Evolutionary conservation across 2,329 filamentous ascomycete species (phyloP).

Genomic region (Sclerotiophoma versabilis): DNA sequence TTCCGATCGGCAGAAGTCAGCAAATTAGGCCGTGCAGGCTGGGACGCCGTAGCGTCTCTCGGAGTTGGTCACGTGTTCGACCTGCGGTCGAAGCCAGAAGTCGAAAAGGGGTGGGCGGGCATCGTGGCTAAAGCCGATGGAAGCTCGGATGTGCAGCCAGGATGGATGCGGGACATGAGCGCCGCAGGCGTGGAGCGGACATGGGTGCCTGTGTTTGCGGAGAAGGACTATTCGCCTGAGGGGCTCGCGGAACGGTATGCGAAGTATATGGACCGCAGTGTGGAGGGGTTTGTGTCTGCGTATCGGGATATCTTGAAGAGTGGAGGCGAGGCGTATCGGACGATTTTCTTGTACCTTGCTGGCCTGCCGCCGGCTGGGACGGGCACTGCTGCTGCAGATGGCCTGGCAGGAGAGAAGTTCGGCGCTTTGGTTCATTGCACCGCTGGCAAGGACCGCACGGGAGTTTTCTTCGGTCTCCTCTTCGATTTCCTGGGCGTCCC

Average conservation of each 20-base stretch:
- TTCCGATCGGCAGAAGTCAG: slow-evolving; percentile 73
- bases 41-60: slow-evolving; percentile 50
- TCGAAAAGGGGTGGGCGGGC: slow-evolving; percentile 52
- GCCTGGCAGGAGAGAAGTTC: slow-evolving; percentile 29
- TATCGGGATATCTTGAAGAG: slow-evolving; percentile 67
- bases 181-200: slow-evolving; percentile 57
- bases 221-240: slow-evolving; percentile 68
- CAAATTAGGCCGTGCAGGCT: slow-evolving; percentile 29
- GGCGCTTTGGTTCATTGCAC: slow-evolving; percentile 76
- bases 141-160: slow-evolving; percentile 42
- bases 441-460: slow-evolving; percentile 79
- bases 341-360: slow-evolving; percentile 67
- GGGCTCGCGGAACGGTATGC: slow-evolving; percentile 66
- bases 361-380: slow-evolving; percentile 12
- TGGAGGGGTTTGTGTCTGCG: slow-evolving; percentile 67
- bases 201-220: slow-evolving; percentile 70
- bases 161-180: slow-evolving; percentile 34
- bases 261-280: slow-evolving; percentile 64
- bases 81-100: slow-evolving; percentile 68
- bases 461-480: slow-evolving; percentile 71
- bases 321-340: slow-evolving; percentile 62
- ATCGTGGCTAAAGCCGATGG: slow-evolving; percentile 40
- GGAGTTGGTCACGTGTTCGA: slow-evolving; percentile 73
- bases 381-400: slow-evolving; percentile 7
- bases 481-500: slow-evolving; percentile 69